Base-by-base conservation (phyloP, 805 yeast species). In the Metschnikowia hibisci region DNA sequence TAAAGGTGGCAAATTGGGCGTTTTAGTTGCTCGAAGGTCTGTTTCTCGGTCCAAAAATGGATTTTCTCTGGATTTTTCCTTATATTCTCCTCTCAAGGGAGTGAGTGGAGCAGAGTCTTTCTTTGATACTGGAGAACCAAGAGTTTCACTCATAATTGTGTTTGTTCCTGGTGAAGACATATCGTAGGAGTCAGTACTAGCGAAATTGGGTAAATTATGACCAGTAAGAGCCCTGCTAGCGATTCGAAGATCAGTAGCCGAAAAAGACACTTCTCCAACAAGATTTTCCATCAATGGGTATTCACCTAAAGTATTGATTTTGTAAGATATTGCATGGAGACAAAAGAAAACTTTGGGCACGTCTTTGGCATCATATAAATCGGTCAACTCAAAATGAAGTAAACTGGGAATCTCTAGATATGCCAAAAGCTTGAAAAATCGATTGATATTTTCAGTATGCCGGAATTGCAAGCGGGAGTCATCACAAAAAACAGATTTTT, bases 281-380 rank as follows among this genome's bases (percentile, higher is more conserved):
- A 87, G 62, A 48, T 79, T 76, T 27, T 72, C 74, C 57, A 91
- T 76, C 4, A 70, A 64, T 1, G 90, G 87, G 16, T 82, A 81
- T 14, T 66, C 64, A 20, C 77, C 74, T 22, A 78, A 70, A 52
- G 74, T 71, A 46, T 82, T 74, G 43, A 93, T 71, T 59, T 87
- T 78, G 52, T 78, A 87, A 39, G 89, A 81, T 50, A 91, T 66
- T 2, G 96, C 96, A 66, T 91, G 96, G 29, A 93, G 64, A 53
- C 97, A 90, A 63, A 88, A 89, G 59, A 93, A 84, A 20, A 93
- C 98, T 58, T 87, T 90, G 12, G 98, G 98, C 15, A 90, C 77
- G 58, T 91, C 86, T 56, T 88, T 90, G 57, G 84, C 83, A 58
- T 93, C 97, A 64, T 89, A 93, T 29, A 93, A 71, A 63, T 93